These are phyloP conservation scores for Linnemannia schmuckeri DNA, from an alignment of 192 early-diverging fungal genomes.

Conservation along the genomic window DNA sequence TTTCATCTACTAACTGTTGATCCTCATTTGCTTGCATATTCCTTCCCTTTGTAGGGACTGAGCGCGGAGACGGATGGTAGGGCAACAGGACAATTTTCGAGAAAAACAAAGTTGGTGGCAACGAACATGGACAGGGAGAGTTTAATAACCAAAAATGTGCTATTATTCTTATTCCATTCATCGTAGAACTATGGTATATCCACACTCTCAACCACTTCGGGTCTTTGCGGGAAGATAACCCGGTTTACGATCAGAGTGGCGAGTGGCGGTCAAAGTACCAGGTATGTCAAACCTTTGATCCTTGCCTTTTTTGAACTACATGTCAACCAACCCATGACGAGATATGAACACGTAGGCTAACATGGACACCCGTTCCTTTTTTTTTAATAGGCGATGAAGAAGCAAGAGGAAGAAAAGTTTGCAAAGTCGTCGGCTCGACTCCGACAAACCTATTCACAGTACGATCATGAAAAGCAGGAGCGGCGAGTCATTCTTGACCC, in stretches of 20 bases:
- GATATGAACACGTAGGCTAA: background rate
- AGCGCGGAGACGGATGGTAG: constrained; percentile 41
- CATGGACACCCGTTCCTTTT: background rate
- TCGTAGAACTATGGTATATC: constrained; percentile 41
- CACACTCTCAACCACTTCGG: constrained; percentile 37
- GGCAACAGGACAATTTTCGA: background rate
- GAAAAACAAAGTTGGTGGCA: background rate
- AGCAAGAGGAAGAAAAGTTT: constrained; percentile 35
- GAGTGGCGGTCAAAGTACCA: constrained; percentile 42
- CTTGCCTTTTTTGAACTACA: background rate
- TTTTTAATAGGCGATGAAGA: constrained; percentile 21
- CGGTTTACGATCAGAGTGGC: constrained; percentile 35
- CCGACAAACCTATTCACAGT: constrained; percentile 42
- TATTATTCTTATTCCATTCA: background rate
- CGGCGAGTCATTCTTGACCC: constrained; percentile 50
- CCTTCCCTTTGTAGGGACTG: constrained; percentile 21
- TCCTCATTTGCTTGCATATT: background rate
- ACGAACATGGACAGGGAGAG: no score
- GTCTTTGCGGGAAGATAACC: constrained; percentile 14
- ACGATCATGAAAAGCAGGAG: constrained; percentile 35
- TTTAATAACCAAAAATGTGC: background rate
- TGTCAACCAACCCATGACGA: background rate
- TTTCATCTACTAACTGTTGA: background rate
- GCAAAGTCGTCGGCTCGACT: constrained; percentile 29
- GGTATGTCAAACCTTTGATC: constrained; percentile 11